Conservation (phyloP, 2,329 filamentous ascomycete species). For the Trichoderma gracile region DNA sequence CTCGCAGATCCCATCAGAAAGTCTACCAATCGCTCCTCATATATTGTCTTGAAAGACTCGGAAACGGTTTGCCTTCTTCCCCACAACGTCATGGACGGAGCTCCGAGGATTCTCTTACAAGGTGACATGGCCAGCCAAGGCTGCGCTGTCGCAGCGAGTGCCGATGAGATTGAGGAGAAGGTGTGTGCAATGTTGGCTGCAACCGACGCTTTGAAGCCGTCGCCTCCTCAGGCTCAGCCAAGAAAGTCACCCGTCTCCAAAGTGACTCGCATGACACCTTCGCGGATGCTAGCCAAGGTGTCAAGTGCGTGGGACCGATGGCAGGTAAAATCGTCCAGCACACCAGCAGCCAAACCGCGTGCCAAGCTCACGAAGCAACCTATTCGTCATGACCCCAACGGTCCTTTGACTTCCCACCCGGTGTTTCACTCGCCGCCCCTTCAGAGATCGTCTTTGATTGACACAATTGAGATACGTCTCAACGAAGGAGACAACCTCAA, state of each 20-base stretch:
- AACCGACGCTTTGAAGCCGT: conserved; percentile 39
- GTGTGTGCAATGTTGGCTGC: conserved; percentile 42
- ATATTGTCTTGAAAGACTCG: conserved; percentile 2
- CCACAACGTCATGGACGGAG: conserved; percentile 6
- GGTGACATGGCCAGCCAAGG: neutral
- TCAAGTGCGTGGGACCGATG: conserved; percentile 39
- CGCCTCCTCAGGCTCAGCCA: conserved; percentile 25
- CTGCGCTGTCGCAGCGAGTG: neutral
- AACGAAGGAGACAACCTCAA: conserved; percentile 42
- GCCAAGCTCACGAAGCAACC: conserved; percentile 25
- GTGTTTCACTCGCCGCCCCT: neutral
- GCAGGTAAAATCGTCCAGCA: conserved; percentile 34
- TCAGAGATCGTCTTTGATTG: conserved; percentile 31
- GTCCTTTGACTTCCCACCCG: conserved; percentile 3
- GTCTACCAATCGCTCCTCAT: conserved; percentile 30
- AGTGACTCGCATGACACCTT: conserved; percentile 35
- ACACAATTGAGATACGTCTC: conserved; percentile 37
- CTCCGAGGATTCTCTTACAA: conserved; percentile 4
- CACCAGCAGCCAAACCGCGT: conserved; percentile 16
- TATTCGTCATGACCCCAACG: conserved; percentile 5
- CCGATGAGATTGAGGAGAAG: conserved; percentile 39
- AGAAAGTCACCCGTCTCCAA: conserved; percentile 30
- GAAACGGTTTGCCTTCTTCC: conserved; percentile 15
- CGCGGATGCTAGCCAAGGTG: conserved; percentile 39
- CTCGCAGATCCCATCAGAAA: conserved; percentile 26